Evolutionary conservation across 495 filamentous ascomycete genomes (phyloP), one percentile per base, ranked within the genome.

Genomic region (Penicillium herquei): DNA sequence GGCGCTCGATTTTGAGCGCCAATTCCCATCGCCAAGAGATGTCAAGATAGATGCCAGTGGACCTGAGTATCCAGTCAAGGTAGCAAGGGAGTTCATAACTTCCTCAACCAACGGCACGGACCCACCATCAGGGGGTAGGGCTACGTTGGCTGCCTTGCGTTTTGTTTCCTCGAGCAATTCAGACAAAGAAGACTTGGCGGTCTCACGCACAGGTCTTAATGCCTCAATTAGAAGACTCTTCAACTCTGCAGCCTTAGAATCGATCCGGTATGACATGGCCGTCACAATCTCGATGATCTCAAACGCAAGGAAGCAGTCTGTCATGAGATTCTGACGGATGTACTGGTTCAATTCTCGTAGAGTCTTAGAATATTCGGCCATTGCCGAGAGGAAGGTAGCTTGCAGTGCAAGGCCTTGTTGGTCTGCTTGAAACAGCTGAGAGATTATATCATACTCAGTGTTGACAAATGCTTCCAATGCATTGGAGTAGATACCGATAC

Each of bases 281-380:
- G 89, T 89, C 40, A 99, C 88, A 55, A 96, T 90, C 61, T 96
- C 93, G 42, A 96, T 88, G 51, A 98, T 92, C 66, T 99, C 94
- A 67, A 95, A 99, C 4, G 91, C 92, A 21, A 99, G 81, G 67
- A 89, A 99, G 73, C 95, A 96, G 71, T 99, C 94, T 1, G 92
- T 98, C 62, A 83, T 85, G 39, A 97, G 76, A 65, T 96, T 91
- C 32, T 81, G 68, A 66, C 88, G 88, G 68, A 98, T 92, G 66
- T 96, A 92, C 35, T 83, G 79, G 69, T 98, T 96, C 21, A 99
- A 78, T 59, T 97, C 94, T 11, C 86, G 83, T 30, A 99, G 71
- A 0, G 95, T 97, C 62, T 90, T 85, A 26, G 88, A 83, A 64
- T 97, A 87, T 56, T 96, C 90, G 1, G 81, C 79, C 61, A 98